Conservation (phyloP, 83 land plant species). For the Isoetes engelmannii region DNA sequence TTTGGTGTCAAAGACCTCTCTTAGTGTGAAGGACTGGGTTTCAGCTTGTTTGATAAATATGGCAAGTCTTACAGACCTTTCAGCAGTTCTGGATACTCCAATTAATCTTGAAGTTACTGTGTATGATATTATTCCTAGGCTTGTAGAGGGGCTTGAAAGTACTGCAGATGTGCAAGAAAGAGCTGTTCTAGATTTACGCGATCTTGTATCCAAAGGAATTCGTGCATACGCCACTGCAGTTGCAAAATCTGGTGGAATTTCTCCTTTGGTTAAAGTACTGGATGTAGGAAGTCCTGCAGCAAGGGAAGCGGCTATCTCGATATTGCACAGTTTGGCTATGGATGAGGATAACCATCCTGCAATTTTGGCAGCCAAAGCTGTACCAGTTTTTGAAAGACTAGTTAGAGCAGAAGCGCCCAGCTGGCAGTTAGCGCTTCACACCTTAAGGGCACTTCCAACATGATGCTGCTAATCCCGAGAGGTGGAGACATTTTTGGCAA, state of each 20-base stretch:
- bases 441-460: constrained; percentile 50
- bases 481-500: too few relatives aligned
- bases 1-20: constrained; percentile 40
- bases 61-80: constrained; percentile 19
- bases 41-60: constrained; percentile 63
- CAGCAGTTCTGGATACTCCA: constrained; percentile 21
- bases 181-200: constrained; percentile 52
- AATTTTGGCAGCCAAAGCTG: constrained; percentile 63
- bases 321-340: constrained; percentile 65
- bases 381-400: constrained; percentile 46
- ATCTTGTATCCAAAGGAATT: constrained; percentile 47
- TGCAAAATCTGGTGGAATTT: constrained; percentile 65
- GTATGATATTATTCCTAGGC: constrained; percentile 59
- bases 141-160: constrained; percentile 37
- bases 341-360: constrained; percentile 66
- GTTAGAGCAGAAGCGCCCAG: constrained; percentile 44
- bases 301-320: constrained; percentile 51
- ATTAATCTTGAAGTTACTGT: constrained; percentile 53
- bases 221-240: constrained; percentile 49
- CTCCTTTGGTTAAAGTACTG: constrained; percentile 57
- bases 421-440: constrained; percentile 54
- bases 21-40: constrained; percentile 63
- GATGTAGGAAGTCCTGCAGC: constrained; percentile 43
- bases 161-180: constrained; percentile 36
- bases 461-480: too few relatives aligned